Conservation (phyloP, 257 asterid species). For the Misopates orontium region DNA sequence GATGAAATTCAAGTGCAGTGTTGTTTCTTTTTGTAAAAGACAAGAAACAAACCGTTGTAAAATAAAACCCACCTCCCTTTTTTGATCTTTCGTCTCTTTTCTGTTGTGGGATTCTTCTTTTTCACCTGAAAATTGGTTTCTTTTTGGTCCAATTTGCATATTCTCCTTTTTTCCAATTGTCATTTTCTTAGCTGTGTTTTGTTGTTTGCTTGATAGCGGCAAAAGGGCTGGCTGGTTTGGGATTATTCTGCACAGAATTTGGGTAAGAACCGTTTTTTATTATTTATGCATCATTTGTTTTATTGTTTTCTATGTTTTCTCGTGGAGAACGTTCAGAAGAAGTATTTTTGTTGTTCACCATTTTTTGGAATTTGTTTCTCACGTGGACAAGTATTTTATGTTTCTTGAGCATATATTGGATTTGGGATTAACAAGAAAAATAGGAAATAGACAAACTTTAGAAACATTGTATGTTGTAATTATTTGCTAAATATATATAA, state of each 20-base stretch:
- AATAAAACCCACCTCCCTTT: neutral
- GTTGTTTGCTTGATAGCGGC: neutral
- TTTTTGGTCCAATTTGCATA: neutral
- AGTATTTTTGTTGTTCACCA: no score
- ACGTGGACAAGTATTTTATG: neutral
- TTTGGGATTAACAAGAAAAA: slow-evolving; percentile 1
- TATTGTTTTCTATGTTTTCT: neutral
- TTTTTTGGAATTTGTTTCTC: no score
- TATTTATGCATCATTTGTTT: neutral
- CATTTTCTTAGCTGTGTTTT: neutral
- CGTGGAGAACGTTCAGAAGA: no score
- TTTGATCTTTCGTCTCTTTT: slow-evolving; percentile 11
- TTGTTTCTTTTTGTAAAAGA: slow-evolving; percentile 29
- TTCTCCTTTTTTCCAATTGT: neutral
- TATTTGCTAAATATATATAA: no score
- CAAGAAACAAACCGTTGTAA: slow-evolving; percentile 50
- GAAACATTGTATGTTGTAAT: no score
- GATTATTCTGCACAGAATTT: slow-evolving; percentile 14
- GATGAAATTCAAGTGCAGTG: no score
- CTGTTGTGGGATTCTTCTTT: slow-evolving; percentile 21
- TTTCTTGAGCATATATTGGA: slow-evolving; percentile 23
- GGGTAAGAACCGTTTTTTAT: slow-evolving; percentile 31
- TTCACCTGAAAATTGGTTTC: slow-evolving; percentile 13
- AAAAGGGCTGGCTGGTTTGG: slow-evolving; percentile 12
- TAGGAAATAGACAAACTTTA: neutral